Evolutionary conservation across 768 basidiomycete genomes (phyloP), one percentile per base, ranked within the genome.

Genomic region (Suillus alpinus): DNA sequence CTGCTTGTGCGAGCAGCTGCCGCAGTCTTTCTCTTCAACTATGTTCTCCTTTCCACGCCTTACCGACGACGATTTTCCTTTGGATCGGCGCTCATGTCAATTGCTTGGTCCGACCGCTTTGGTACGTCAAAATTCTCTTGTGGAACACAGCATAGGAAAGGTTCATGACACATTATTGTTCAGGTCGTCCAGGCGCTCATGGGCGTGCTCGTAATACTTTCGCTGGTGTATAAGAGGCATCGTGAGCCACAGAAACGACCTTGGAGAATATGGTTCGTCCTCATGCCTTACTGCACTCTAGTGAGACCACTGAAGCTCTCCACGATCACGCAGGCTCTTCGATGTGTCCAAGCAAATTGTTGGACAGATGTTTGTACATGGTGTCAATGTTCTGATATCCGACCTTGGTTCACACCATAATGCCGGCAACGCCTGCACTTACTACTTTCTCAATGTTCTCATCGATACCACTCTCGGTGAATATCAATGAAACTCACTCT

Each of bases 271-370:
- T 98, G 96, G 94, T 90, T 66, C 61, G 85, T 56, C 37, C 10
- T 9, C 29, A 44, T 53, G 43, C 20, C 14, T 31, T 18, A 26
- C 46, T 29, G 10, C 53, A 44, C 41, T 51, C 14, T 40, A 52
- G 66, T 69, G 49, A 68, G 56, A 59, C 20, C 26, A 29, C 43
- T 55, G 16, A 52, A 65, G 43, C 40, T 36, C 32, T 41, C 31
- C 58, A 56, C 16, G 4, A 56, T 39, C 20, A 53, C 18, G 49
- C 34, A 94, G 92, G 94, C 70, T 91, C n/a, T 94, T 92, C 72
- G 95, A 97, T 68, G 91, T 97, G 5, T 89, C 88, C 2, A 97
- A 97, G 73, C 95, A 98, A 78, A 77, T 97, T 58, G 81, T 91
- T 14, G 96, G 92, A 50, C 89, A 92, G 68, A 80, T 89, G 78